Base-by-base conservation (phyloP, 768 basidiomycete genomes). In the Pisolithus microcarpus region DNA sequence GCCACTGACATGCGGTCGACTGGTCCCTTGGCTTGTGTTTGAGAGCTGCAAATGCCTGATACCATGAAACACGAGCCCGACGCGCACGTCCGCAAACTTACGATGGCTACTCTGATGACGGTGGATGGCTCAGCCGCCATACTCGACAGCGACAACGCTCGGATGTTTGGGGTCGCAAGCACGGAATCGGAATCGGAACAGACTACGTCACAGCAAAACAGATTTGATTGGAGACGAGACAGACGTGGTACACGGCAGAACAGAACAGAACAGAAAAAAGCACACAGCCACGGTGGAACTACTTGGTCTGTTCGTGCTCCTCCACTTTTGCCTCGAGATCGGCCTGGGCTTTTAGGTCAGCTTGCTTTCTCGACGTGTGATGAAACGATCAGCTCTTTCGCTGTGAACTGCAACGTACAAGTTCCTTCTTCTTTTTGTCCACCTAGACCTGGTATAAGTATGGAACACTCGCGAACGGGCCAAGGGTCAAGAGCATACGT, bases 321-420 rank as follows among this genome's bases (percentile, higher is more conserved):
- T 65, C 59, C 53, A 59, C 54, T 46, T 60, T 58, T 52, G 61
- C 56, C 61, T 65, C 64, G 51, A 66, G 63, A 0, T 62, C 59
- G 23, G 63, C 61, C 64, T 65, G 61, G 38, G 56, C 38, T 51
- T 48, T 2, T 13, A 47, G 26, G 44, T 62, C 0, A 60, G 57
- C 43, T 44, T 30, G n/a, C 53, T 56, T 54, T 13, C 39, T 6
- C 1, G 46, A 57, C 26, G 56, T 6, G 52, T 53, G 53, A 57
- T 51, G 48, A 39, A 53, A 50, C 23, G n/a, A 44, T 56, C 54
- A 44, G 49, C 50, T 50, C 53, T 46, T n/a, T 38, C 31, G 52
- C 48, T 51, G 50, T 46, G 49, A 47, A 46, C 9, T 28, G 19
- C 30, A 15, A 62, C 70, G 58, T 48, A 70, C 69, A 47, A 70